Evolutionary conservation across 371 early-diverging fungal genomes (phyloP).

Genomic region (Thermomucor indicae-seudaticae): DNA sequence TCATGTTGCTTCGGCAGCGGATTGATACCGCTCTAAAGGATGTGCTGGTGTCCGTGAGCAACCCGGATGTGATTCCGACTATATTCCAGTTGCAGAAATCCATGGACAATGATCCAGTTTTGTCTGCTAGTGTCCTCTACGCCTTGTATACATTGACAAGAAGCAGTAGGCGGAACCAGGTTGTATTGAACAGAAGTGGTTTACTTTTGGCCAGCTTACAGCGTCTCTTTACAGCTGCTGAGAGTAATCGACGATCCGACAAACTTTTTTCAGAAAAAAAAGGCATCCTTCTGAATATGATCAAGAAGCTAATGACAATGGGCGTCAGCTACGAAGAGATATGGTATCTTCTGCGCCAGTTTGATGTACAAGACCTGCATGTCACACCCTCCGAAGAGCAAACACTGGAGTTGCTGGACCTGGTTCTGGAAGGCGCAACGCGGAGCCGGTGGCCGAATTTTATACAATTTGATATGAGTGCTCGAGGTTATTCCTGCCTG

Average conservation of each 20-base stretch:
- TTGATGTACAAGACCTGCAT: slow-evolving; percentile 19
- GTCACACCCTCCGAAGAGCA: slow-evolving; percentile 1
- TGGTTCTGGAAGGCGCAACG: slow-evolving; percentile 56
- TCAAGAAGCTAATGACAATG: slow-evolving; percentile 60
- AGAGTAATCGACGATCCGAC: slow-evolving; percentile 7
- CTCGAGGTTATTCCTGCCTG: slow-evolving; percentile 33
- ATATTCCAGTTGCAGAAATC: slow-evolving; percentile 49
- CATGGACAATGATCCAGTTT: slow-evolving; percentile 27
- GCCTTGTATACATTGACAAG: slow-evolving; percentile 48
- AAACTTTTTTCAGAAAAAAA: slow-evolving; percentile 22
- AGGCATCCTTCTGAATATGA: slow-evolving; percentile 41
- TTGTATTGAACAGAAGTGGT: slow-evolving; percentile 57
- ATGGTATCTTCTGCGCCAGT: slow-evolving; percentile 55
- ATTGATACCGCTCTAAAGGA: slow-evolving; percentile 28
- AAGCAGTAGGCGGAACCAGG: slow-evolving; percentile 60
- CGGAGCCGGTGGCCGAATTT: slow-evolving; percentile 67
- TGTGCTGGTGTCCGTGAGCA: slow-evolving; percentile 27
- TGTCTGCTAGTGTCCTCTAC: slow-evolving; percentile 41
- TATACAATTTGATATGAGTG: slow-evolving; percentile 56
- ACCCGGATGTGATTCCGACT: slow-evolving; percentile 55
- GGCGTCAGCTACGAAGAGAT: slow-evolving; percentile 59
- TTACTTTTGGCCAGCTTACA: slow-evolving; percentile 47
- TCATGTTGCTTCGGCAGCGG: neutral
- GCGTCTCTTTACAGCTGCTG: slow-evolving; percentile 35
- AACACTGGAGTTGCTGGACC: slow-evolving; percentile 35